These are phyloP conservation scores for Talaromyces sp. DNA, from an alignment of 2,329 filamentous ascomycete species.

Conservation along the genomic window DNA sequence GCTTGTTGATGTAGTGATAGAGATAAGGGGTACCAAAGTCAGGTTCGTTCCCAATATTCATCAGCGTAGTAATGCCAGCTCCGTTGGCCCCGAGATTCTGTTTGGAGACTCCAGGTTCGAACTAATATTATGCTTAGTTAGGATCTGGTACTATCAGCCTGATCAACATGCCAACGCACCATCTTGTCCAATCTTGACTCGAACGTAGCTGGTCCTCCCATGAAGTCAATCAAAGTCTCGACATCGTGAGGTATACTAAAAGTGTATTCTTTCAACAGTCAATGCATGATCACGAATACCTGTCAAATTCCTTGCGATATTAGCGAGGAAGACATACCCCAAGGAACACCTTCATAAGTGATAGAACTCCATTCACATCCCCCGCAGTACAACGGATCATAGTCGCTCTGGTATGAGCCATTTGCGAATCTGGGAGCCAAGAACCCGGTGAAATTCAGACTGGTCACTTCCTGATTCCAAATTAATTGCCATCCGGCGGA, in stretches of 20 bases:
- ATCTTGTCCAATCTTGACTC: constrained; percentile 58
- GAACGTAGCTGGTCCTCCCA: constrained; percentile 56
- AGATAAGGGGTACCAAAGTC: constrained; percentile 66
- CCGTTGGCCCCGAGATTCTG: constrained; percentile 32
- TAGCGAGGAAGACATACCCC: constrained; percentile 36
- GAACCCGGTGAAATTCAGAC: constrained; percentile 54
- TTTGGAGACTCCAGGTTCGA: constrained; percentile 37
- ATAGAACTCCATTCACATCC: constrained; percentile 64
- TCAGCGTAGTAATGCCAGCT: constrained; percentile 49
- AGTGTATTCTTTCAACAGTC: constrained; percentile 49
- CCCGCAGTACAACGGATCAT: constrained; percentile 55
- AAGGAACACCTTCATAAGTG: constrained; percentile 61
- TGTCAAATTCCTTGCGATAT: too few relatives aligned
- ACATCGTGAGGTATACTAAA: constrained; percentile 68
- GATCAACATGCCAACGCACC: constrained; percentile 21
- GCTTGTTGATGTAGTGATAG: constrained; percentile 65
- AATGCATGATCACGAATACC: not conserved
- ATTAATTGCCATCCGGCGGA: constrained; percentile 70
- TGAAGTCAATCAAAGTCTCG: constrained; percentile 50
- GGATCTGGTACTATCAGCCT: not conserved
- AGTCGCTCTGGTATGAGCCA: constrained; percentile 44
- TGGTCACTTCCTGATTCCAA: constrained; percentile 59
- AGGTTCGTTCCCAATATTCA: constrained; percentile 62
- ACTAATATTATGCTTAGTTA: constrained; percentile 29
- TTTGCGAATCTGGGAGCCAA: constrained; percentile 57